phyloP scores from a whole-genome alignment of 1,284 basidiomycete species.

The Pseudozyma tsukubaensis region DNA sequence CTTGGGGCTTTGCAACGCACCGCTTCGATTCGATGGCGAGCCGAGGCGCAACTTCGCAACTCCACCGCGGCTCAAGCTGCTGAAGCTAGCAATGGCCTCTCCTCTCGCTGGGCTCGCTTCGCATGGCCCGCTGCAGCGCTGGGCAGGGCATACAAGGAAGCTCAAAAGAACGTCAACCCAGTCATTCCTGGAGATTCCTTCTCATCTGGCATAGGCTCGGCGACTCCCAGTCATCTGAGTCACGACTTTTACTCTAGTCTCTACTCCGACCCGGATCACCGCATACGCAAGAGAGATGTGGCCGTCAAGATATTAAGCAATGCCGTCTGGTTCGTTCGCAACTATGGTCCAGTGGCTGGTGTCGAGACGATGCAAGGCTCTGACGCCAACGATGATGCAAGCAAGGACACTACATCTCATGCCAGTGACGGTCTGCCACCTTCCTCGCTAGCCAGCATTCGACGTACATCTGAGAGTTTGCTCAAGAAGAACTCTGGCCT shows the following conservation, averaged over 20 bases:
- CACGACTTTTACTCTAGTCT: constrained; percentile 18
- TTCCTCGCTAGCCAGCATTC: constrained; percentile 16
- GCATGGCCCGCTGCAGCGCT: constrained; percentile 52
- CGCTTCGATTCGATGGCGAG: constrained; percentile 58
- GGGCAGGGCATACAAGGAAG: constrained; percentile 50
- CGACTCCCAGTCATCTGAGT: constrained; percentile 12
- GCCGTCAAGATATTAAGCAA: constrained; percentile 60
- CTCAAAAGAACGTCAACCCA: constrained; percentile 26
- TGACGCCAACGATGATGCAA: background rate
- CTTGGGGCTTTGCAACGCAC: constrained; percentile 54
- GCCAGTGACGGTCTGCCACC: constrained; percentile 10
- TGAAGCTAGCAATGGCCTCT: constrained; percentile 16
- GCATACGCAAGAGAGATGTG: constrained; percentile 59
- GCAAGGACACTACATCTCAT: background rate
- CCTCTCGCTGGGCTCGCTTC: constrained; percentile 47
- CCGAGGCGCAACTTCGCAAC: constrained; percentile 55
- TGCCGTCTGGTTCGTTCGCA: constrained; percentile 59
- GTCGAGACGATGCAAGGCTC: constrained; percentile 22
- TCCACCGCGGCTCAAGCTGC: constrained; percentile 38
- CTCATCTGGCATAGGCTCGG: constrained; percentile 6
- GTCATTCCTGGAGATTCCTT: constrained; percentile 14
- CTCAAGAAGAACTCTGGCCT: constrained; percentile 41
- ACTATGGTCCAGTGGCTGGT: constrained; percentile 46
- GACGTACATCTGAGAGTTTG: constrained; percentile 39
- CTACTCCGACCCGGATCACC: constrained; percentile 32